phyloP scores from a whole-genome alignment of 768 basidiomycete genomes.

The Naganishia randhawae region DNA sequence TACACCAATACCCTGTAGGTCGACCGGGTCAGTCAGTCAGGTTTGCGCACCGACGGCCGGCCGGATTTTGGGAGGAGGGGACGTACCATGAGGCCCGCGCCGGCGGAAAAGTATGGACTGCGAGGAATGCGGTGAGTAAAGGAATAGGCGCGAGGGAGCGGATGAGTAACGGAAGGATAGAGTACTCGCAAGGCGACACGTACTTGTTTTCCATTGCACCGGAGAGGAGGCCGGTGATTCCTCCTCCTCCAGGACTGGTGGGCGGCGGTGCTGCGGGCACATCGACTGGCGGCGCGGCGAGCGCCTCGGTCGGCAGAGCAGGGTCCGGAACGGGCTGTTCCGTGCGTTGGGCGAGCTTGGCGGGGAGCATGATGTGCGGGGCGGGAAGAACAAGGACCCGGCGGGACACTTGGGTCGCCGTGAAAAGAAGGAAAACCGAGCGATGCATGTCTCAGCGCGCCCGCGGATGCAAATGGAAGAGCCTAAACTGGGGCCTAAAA shows the following conservation, averaged over 20 bases:
- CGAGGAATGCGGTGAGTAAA: too few species aligned
- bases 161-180: background rate
- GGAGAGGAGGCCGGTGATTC: background rate
- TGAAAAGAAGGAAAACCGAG: too few species aligned
- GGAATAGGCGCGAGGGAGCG: background rate
- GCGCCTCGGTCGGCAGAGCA: too few species aligned
- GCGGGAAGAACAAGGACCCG: too few species aligned
- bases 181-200: background rate
- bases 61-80: background rate
- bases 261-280: background rate
- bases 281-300: background rate
- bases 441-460: too few species aligned
- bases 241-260: background rate
- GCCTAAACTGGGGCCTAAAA: too few species aligned
- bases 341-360: too few species aligned
- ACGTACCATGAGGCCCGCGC: conserved; percentile 90
- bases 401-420: too few species aligned
- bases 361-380: too few species aligned
- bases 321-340: too few species aligned
- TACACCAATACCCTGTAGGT: conserved; percentile 76
- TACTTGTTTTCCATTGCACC: conserved; percentile 24
- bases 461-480: too few species aligned
- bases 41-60: too few species aligned
- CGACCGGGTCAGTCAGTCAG: background rate
- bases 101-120: conserved; percentile 96